A percentile compares a stretch with the other conserved stretches of the same genome.
Evolutionary conservation across 768 basidiomycete genomes (phyloP).

Genomic region (Lactarius trivialis): DNA sequence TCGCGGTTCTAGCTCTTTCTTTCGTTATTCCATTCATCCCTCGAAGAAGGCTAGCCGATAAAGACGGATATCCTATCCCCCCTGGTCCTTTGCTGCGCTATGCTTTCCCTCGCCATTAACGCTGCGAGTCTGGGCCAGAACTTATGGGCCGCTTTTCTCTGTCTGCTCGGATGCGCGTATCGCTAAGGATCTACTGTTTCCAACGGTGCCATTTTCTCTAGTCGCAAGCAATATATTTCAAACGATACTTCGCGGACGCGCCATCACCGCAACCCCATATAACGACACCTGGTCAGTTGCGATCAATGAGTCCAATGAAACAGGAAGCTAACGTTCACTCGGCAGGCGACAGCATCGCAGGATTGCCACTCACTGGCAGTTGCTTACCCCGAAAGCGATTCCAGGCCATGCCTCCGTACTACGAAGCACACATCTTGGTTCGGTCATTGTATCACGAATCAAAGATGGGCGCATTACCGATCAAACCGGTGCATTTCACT

Average conservation of each 20-base stretch:
- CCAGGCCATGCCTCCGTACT: constrained; percentile 33
- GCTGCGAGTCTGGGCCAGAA: constrained; percentile 38
- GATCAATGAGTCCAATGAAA: background rate
- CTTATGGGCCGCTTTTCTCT: constrained; percentile 40
- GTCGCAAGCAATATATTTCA: constrained; percentile 40
- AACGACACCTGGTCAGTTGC: constrained; percentile 36
- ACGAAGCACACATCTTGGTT: constrained; percentile 36
- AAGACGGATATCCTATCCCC: constrained; percentile 25
- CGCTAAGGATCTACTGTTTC: constrained; percentile 40
- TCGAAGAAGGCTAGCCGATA: constrained; percentile 23
- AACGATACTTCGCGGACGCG: constrained; percentile 39
- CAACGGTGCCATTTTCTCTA: constrained; percentile 44
- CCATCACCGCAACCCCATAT: constrained; percentile 40
- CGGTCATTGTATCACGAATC: constrained; percentile 33
- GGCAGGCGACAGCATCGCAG: constrained; percentile 39
- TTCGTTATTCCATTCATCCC: constrained; percentile 21
- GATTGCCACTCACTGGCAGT: constrained; percentile 32
- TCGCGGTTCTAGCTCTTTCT: background rate
- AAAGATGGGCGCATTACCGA: constrained; percentile 30
- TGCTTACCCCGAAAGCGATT: constrained; percentile 33
- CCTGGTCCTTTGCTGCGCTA: too few species aligned
- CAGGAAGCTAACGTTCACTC: background rate
- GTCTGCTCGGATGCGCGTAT: constrained; percentile 40
- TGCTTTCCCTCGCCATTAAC: constrained; percentile 35
- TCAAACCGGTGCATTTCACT: constrained; percentile 36